These are phyloP conservation scores for Xenoacremonium recifei DNA, from an alignment of 2,329 filamentous ascomycete species.

Conservation along the genomic window DNA sequence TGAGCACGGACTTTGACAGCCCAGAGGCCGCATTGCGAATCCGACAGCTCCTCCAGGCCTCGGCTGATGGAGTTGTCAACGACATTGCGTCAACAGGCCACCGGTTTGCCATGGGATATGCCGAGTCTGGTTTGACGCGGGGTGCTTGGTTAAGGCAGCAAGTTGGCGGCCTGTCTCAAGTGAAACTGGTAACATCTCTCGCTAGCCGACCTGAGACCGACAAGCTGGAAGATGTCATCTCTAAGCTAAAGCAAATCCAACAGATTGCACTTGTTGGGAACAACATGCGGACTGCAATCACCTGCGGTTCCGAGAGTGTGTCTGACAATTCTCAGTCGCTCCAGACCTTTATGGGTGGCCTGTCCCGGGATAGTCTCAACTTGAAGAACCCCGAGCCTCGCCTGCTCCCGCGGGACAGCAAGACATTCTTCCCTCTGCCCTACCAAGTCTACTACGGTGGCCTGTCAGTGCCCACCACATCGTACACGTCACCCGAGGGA, in stretches of 20 bases:
- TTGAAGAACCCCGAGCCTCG: slow-evolving; percentile 27
- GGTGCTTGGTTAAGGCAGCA: slow-evolving; percentile 76
- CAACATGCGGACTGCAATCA: slow-evolving; percentile 76
- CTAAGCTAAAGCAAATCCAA: slow-evolving; percentile 84
- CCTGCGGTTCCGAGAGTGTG: slow-evolving; percentile 76
- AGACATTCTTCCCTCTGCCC: slow-evolving; percentile 88
- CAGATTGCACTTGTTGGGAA: slow-evolving; percentile 68
- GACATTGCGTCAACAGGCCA: slow-evolving; percentile 90
- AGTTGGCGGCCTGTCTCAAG: slow-evolving; percentile 85
- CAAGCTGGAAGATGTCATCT: slow-evolving; percentile 70
- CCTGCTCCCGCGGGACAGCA: slow-evolving; percentile 52
- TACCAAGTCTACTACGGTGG: slow-evolving; percentile 97
- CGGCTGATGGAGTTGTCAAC: slow-evolving; percentile 87
- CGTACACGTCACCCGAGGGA: slow-evolving; percentile 73
- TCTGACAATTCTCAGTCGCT: slow-evolving; percentile 69
- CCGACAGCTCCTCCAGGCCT: slow-evolving; percentile 79
- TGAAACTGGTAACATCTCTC: slow-evolving; percentile 78
- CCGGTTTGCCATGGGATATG: slow-evolving; percentile 78
- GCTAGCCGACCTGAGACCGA: slow-evolving; percentile 70
- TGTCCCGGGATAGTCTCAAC: slow-evolving; percentile 37
- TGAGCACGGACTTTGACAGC: slow-evolving; percentile 88
- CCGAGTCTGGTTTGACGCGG: slow-evolving; percentile 74
- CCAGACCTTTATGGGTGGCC: slow-evolving; percentile 61
- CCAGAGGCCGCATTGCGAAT: slow-evolving; percentile 79
- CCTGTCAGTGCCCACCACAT: slow-evolving; percentile 76